phyloP scores from a whole-genome alignment of 805 yeast species.

The Starmera pachycereana region DNA sequence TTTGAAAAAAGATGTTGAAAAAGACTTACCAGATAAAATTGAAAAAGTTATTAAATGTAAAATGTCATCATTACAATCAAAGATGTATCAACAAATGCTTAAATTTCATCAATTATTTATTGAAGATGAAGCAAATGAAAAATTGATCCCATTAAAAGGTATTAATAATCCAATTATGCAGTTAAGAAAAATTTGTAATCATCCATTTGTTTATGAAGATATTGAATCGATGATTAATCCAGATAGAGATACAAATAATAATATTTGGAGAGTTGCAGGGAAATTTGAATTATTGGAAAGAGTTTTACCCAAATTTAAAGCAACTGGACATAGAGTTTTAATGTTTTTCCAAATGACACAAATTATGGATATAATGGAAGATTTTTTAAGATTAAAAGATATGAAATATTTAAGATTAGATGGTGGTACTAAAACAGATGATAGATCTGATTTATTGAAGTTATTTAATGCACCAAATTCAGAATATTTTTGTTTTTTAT shows the following conservation, averaged over 20 bases:
- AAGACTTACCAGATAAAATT: constrained; percentile 75
- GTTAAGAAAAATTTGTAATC: constrained; percentile 74
- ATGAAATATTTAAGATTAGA: constrained; percentile 70
- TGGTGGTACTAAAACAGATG: constrained; percentile 80
- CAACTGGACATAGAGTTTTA: constrained; percentile 66
- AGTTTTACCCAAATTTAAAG: constrained; percentile 64
- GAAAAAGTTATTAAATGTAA: constrained; percentile 78
- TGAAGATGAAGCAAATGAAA: constrained; percentile 51
- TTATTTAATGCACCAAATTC: constrained; percentile 67
- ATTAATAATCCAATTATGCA: constrained; percentile 80
- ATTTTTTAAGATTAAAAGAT: constrained; percentile 54
- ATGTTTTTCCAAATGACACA: constrained; percentile 86
- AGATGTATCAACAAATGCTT: constrained; percentile 69
- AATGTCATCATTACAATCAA: constrained; percentile 59
- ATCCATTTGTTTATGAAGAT: constrained; percentile 80
- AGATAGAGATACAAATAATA: constrained; percentile 47
- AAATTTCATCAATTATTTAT: constrained; percentile 59
- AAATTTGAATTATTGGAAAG: constrained; percentile 73
- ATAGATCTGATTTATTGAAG: constrained; percentile 65
- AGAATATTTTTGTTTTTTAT: constrained; percentile 66
- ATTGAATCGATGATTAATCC: constrained; percentile 66
- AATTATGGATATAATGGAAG: constrained; percentile 87
- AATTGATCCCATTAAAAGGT: constrained; percentile 53
- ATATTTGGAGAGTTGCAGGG: constrained; percentile 70
- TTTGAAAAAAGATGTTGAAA: constrained; percentile 80